Conservation (phyloP, 352 stramenopile species). For the Hyaloperonospora brassicae region DNA sequence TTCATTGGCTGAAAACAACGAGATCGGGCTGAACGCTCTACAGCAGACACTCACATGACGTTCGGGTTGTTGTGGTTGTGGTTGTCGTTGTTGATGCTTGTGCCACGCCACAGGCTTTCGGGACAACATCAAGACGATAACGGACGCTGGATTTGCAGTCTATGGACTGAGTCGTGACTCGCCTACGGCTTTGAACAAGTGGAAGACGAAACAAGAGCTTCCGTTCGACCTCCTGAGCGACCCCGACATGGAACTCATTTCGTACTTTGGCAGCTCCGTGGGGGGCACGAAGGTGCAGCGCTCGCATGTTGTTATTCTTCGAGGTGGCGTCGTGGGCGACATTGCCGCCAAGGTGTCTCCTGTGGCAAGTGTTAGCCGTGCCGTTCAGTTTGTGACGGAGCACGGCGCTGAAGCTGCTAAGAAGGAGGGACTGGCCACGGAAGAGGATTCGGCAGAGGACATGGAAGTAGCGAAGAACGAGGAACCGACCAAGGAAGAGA, state of each 20-base stretch:
- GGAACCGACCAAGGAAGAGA: constrained; percentile 9
- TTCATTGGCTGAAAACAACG: neutral
- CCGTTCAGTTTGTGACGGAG: constrained; percentile 63
- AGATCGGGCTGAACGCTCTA: too few relatives aligned
- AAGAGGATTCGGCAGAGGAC: constrained; percentile 14
- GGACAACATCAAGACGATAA: constrained; percentile 76
- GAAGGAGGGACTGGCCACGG: constrained; percentile 14
- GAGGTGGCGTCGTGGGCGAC: constrained; percentile 70
- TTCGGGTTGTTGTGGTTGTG: neutral
- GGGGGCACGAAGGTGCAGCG: constrained; percentile 71
- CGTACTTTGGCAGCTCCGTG: constrained; percentile 82
- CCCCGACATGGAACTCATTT: constrained; percentile 72
- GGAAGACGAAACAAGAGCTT: constrained; percentile 73
- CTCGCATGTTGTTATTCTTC: constrained; percentile 77
- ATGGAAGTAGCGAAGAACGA: constrained; percentile 8
- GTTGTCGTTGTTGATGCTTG: neutral
- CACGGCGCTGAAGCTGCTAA: constrained; percentile 17
- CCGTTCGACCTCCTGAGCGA: constrained; percentile 80
- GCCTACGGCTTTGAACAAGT: constrained; percentile 62
- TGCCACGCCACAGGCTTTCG: constrained; percentile 54
- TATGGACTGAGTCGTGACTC: constrained; percentile 75
- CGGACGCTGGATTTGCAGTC: constrained; percentile 67
- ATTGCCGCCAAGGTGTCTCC: constrained; percentile 74
- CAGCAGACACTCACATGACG: too few relatives aligned
- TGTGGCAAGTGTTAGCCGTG: constrained; percentile 60